These are phyloP conservation scores for Salix purpurea DNA, from an alignment of 345 rosid genomes.

Conservation along the genomic window DNA sequence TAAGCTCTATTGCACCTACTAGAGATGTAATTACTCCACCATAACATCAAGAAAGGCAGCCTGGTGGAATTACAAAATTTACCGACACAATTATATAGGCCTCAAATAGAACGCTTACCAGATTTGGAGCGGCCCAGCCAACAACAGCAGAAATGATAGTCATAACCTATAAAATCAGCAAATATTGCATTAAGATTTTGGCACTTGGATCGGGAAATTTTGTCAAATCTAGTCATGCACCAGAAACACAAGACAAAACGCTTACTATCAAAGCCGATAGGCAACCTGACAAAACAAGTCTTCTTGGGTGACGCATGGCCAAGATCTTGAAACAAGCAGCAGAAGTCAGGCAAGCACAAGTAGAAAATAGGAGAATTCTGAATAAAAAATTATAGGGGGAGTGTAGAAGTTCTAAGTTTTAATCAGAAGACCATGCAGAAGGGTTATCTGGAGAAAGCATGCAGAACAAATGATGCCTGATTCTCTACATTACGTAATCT, in stretches of 20 bases:
- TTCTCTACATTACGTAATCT: background rate
- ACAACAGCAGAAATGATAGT: conserved; percentile 75
- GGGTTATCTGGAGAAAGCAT: background rate
- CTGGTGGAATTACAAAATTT: conserved; percentile 3
- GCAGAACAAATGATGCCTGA: background rate
- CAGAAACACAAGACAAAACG: background rate
- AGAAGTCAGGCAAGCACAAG: conserved; percentile 3
- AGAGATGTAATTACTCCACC: background rate
- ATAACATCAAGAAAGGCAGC: background rate
- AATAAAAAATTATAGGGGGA: too few relatives aligned
- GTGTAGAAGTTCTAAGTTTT: background rate
- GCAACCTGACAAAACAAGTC: conserved; percentile 91
- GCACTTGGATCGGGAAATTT: background rate
- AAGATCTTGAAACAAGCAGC: conserved; percentile 53
- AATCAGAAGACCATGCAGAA: background rate
- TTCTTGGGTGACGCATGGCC: conserved; percentile 98
- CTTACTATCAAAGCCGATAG: conserved; percentile 70
- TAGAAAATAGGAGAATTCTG: too few relatives aligned
- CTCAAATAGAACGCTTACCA: conserved; percentile 48
- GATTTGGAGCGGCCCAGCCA: conserved; percentile 95
- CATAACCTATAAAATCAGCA: conserved; percentile 57
- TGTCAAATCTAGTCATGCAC: conserved; percentile 7
- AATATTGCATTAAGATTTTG: conserved; percentile 4
- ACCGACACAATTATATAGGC: conserved; percentile 1
- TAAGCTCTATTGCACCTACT: background rate